Evolutionary conservation across 306 rosid genomes (phyloP).

Genomic region (Cucurbita argyrosperma): DNA sequence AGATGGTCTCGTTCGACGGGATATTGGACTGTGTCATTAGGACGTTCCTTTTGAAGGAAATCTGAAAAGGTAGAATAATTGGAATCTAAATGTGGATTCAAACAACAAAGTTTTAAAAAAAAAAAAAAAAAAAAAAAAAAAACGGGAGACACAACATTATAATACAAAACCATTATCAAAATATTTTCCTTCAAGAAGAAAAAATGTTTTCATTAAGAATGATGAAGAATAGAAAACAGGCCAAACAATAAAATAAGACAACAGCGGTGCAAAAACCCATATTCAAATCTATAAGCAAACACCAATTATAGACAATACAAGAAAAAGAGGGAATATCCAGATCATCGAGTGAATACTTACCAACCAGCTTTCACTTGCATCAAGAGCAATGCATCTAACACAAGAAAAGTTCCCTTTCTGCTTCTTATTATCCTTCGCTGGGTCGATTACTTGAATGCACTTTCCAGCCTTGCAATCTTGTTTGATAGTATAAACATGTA

Average conservation of each 20-base stretch:
- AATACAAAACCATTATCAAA: neutral
- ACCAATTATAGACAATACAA: neutral
- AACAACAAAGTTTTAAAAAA: neutral
- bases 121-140: too few relatives aligned
- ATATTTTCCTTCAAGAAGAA: neutral
- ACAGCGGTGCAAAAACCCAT: neutral
- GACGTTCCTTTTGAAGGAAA: neutral
- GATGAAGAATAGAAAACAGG: neutral
- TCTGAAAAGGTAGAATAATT: neutral
- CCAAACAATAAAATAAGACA: neutral
- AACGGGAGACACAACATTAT: neutral
- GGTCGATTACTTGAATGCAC: constrained; percentile 52
- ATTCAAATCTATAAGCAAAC: neutral
- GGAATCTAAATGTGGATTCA: neutral
- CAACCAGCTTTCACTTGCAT: constrained; percentile 92
- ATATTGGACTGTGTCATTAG: neutral
- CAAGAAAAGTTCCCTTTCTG: constrained; percentile 39
- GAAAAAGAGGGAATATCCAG: neutral
- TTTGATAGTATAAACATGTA: constrained; percentile 14
- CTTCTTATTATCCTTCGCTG: constrained; percentile 39
- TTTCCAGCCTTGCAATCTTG: constrained; percentile 84
- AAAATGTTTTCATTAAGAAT: neutral
- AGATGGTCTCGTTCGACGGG: neutral
- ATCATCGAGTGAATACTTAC: constrained; percentile 27
- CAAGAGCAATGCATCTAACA: constrained; percentile 67